These are phyloP conservation scores for Chrysanthemum seticuspe DNA, from an alignment of 129 eudicot genomes.

Conservation along the genomic window DNA sequence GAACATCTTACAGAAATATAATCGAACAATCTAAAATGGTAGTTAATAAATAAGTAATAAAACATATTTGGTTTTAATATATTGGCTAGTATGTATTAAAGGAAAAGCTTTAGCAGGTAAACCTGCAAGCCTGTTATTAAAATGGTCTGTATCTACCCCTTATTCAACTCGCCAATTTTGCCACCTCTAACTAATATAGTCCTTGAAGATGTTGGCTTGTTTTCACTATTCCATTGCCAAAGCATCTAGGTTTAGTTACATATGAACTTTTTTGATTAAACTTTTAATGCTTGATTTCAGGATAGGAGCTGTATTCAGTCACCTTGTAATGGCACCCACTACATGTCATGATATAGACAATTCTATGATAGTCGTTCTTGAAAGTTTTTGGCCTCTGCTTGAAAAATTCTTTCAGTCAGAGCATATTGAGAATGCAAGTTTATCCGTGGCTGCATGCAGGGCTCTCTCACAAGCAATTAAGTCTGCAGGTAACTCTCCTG, in stretches of 20 bases:
- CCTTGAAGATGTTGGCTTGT: too few species aligned
- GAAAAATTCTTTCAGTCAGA: conserved; percentile 69
- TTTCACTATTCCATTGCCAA: neutral
- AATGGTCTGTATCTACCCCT: too few species aligned
- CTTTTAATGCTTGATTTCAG: conserved; percentile 43
- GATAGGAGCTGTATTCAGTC: conserved; percentile 70
- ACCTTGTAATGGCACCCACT: conserved; percentile 51
- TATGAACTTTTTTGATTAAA: conserved; percentile 7
- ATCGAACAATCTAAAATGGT: too few species aligned
- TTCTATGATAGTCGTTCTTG: conserved; percentile 49
- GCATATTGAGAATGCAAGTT: conserved; percentile 63
- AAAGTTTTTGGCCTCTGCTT: conserved; percentile 83
- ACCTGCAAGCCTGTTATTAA: too few species aligned
- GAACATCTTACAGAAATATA: too few species aligned
- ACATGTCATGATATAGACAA: conserved; percentile 52
- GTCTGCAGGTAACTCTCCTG: conserved; percentile 57
- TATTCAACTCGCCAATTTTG: too few species aligned
- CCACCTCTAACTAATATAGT: too few species aligned
- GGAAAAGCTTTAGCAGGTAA: too few species aligned
- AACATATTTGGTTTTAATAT: too few species aligned
- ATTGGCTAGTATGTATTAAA: too few species aligned
- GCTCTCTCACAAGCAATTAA: conserved; percentile 88
- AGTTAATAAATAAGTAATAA: too few species aligned
- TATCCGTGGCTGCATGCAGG: conserved; percentile 88
- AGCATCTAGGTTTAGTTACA: neutral